Evolutionary conservation across 2,329 filamentous ascomycete genomes (phyloP), one percentile per base, ranked within the genome.

Genomic region (Phoma sp.): DNA sequence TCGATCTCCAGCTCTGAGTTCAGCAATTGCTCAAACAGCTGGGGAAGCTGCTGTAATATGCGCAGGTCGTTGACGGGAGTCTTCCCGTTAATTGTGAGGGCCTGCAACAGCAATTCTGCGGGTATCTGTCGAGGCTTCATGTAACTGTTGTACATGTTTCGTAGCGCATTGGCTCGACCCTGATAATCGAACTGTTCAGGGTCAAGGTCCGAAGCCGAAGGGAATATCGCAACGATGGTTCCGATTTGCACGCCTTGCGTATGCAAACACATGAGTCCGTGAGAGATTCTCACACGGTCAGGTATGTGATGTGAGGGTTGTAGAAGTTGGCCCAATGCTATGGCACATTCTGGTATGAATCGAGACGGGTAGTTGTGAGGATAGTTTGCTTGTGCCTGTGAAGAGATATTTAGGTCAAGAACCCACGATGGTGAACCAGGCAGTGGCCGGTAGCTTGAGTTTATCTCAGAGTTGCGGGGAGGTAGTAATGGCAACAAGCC

Each of bases 341-440:
- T 30, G 11, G 39, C 30, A 3, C 33, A 10, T 17, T 25, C 23
- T 14, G 47, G 39, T 15, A 45, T 29, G 9, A 45, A 14, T 33
- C 39, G 38, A n/a, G 38, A 45, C 14, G 40, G 48, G 15, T 26
- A 15, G 9, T 45, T 39, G 3, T 51, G n/a, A 1, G 21, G 28
- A 9, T 30, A 30, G 7, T 15, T 6, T 7, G 10, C 26, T 5
- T 15, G 15, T 9, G 28, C 34, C 3, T 34, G 48, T 4, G 39
- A 45, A 2, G 40, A 39, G 14, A 51, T 33, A 11, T 39, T 45
- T 2, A 51, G 34, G n/a, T 51, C 48, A 15, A 51, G 28, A 17
- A 14, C 34, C 48, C 48, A 51, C 17, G 40, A 12, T 23, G 48
- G 48, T 6, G 45, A 25, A 6, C 21, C 33, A n/a, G 39, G 15